Evolutionary conservation across 2,329 filamentous ascomycete species (phyloP).

Genomic region (Mollisiaceae sp.): DNA sequence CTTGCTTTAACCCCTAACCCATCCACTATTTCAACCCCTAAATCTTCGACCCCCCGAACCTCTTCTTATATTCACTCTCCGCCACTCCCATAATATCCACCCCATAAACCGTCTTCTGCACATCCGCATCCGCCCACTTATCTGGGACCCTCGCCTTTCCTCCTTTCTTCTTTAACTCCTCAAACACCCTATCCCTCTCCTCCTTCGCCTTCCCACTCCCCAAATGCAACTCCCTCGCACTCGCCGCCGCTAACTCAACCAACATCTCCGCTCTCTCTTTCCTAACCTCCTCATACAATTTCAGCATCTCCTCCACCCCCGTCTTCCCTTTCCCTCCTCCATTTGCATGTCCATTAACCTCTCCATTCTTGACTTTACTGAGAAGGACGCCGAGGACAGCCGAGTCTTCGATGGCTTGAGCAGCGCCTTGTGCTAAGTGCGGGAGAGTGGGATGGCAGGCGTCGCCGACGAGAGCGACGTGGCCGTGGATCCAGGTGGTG

Average conservation of each 20-base stretch:
- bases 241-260: slow-evolving; percentile 57
- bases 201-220: slow-evolving; percentile 61
- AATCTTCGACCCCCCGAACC: slow-evolving; percentile 43
- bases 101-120: slow-evolving; percentile 69
- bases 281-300: slow-evolving; percentile 59
- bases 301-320: slow-evolving; percentile 54
- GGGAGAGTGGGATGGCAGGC: slow-evolving; percentile 72
- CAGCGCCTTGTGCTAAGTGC: slow-evolving; percentile 70
- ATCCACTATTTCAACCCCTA: no score
- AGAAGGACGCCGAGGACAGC: slow-evolving; percentile 63
- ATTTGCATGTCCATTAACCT: no score
- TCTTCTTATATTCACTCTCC: slow-evolving; percentile 55
- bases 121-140: slow-evolving; percentile 74
- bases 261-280: slow-evolving; percentile 59
- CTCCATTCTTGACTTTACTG: slow-evolving; percentile 44
- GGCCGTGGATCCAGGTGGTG: slow-evolving; percentile 61
- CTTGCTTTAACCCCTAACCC: no score
- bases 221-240: slow-evolving; percentile 59
- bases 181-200: slow-evolving; percentile 62
- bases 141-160: slow-evolving; percentile 56
- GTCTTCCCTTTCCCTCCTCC: no score
- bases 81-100: slow-evolving; percentile 65
- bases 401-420: slow-evolving; percentile 71
- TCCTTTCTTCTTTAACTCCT: slow-evolving; percentile 51
- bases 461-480: slow-evolving; percentile 64